Percentiles rank a stretch among this genome's conserved stretches.
Conservation (phyloP, 352 stramenopile genomes). For the Elongisporangium undulatum region DNA sequence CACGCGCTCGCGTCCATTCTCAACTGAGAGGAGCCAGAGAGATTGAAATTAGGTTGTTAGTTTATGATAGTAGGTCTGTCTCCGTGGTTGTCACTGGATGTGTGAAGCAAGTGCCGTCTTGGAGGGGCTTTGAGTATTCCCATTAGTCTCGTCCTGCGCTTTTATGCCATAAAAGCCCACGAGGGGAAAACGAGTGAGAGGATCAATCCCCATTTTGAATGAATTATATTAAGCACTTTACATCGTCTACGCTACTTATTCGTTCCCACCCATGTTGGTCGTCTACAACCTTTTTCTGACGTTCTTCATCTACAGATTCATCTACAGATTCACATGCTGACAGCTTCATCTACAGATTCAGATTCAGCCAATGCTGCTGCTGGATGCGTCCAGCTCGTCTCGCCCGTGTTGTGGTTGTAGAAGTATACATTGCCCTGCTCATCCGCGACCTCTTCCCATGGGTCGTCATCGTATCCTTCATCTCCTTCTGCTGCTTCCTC, state of each 20-base stretch:
- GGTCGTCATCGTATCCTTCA: constrained; percentile 7
- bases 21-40: constrained; percentile 19
- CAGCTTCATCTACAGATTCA: not conserved
- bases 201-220: not conserved
- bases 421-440: constrained; percentile 71
- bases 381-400: constrained; percentile 59
- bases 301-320: constrained; percentile 1
- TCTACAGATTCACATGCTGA: constrained; percentile 1
- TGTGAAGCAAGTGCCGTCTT: not conserved
- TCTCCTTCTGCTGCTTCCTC: not conserved
- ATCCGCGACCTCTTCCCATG: constrained; percentile 72
- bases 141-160: not conserved
- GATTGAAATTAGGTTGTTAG: constrained; percentile 1
- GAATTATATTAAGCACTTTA: constrained; percentile 13
- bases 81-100: not conserved
- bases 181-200: not conserved
- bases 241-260: constrained; percentile 1
- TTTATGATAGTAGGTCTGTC: not conserved
- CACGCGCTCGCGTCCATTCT: constrained; percentile 54
- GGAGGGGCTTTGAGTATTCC: not conserved
- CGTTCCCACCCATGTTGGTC: constrained; percentile 5
- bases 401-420: constrained; percentile 48
- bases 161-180: not conserved
- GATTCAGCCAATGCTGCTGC: not conserved
- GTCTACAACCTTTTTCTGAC: not conserved